Percentiles rank a stretch among this genome's conserved stretches.
These are phyloP conservation scores for Alternaria hordeiaustralica DNA, from an alignment of 2,329 filamentous ascomycete species.

Conservation along the genomic window DNA sequence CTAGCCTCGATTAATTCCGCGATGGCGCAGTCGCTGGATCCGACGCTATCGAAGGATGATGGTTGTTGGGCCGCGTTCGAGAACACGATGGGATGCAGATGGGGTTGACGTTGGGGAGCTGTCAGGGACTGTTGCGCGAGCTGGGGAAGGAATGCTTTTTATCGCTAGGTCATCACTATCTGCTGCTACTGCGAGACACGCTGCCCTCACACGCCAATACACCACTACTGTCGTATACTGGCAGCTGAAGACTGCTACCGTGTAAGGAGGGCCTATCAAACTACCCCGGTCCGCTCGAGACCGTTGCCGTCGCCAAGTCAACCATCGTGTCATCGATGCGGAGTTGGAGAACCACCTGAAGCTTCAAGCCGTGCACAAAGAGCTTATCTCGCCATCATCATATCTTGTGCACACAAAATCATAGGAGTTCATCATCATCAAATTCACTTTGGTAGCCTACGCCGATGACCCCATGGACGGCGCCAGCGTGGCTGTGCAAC, in stretches of 20 bases:
- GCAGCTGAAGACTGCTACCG: constrained; percentile 32
- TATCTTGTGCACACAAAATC: not conserved
- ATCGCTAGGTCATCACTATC: not conserved
- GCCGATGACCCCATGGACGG: not conserved
- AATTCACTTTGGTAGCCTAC: not conserved
- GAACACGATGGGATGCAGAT: constrained; percentile 15
- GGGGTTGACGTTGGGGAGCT: not conserved
- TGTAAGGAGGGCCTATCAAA: constrained; percentile 24
- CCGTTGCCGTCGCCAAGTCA: constrained; percentile 5
- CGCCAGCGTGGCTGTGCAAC: constrained; percentile 9
- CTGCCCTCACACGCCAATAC: constrained; percentile 20
- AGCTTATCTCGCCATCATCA: not conserved
- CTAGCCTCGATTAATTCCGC: constrained; percentile 15
- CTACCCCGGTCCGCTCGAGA: constrained; percentile 15
- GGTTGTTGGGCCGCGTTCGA: constrained; percentile 28
- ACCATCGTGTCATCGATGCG: not conserved
- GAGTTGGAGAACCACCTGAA: not conserved
- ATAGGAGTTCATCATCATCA: not conserved
- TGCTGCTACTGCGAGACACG: constrained; percentile 4
- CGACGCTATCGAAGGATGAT: constrained; percentile 25
- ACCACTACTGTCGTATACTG: constrained; percentile 20
- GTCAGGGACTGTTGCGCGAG: not conserved
- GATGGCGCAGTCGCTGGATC: constrained; percentile 17
- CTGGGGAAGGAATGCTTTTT: not conserved
- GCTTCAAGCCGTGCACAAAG: not conserved